Base-by-base conservation (phyloP, 495 filamentous ascomycete genomes). In the Hypoxylon subgilvum region DNA sequence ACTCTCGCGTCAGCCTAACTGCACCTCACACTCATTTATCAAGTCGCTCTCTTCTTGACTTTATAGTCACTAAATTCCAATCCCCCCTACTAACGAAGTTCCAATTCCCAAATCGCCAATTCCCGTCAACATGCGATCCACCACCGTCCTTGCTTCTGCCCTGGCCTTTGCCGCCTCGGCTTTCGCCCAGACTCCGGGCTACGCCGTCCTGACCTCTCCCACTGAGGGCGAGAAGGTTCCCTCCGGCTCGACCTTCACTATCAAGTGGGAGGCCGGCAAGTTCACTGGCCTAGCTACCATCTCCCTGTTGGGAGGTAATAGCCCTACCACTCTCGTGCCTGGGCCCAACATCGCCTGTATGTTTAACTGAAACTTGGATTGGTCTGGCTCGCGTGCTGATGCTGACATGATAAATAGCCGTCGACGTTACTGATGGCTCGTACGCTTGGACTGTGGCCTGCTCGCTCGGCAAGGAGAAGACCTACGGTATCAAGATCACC, bases 401-500 rank as follows among this genome's bases (percentile, higher is more conserved):
- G 39, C 56, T 72, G 25, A 69, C 52, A 42, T 28, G 23, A 4
- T 39, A 14, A 14, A 12, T 13, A 71, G 65, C 57, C 25, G 52
- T 76, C 39, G 69, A 74, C 21, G 61, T 67, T 39, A 36, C 47
- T 41, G 23, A 27, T 1, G 73, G 67, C 16, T 43, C 55, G 3
- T 79, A 61, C 67, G 39, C 51, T 36, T 79, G 78, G 78, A 36
- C 42, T 2, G 75, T 81, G n/a, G 52, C 49, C 61, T 60, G 68
- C 31, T 45, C 56, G 17, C 70, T 77, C 16, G 76, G 75, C 57
- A 44, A 44, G 18, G 57, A 71, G 2, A 65, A 61, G 40, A 69
- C 66, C 56, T 81, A 81, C 58, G 78, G 78, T 48, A 63, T 81
- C 66, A 69, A 68, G 68, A 69, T 81, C 65, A 57, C 54, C 38